Evolutionary conservation across 352 stramenopile genomes (phyloP).

Genomic region (Phytophthora foliorum): DNA sequence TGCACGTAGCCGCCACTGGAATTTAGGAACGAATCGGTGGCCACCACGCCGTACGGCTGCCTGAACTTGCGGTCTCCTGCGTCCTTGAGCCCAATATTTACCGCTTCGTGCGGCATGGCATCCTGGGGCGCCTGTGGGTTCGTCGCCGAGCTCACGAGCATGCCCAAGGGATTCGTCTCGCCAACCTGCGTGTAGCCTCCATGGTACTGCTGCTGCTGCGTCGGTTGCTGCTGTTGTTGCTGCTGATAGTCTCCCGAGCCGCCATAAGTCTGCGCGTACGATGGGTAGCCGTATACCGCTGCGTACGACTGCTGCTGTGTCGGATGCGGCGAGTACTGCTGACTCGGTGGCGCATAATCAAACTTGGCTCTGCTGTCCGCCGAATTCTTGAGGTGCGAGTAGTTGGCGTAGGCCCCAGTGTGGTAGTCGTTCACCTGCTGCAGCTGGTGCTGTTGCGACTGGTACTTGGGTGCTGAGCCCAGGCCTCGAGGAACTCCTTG

Average conservation of each 20-base stretch:
- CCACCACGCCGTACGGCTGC: slow-evolving; percentile 37
- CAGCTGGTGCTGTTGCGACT: slow-evolving; percentile 44
- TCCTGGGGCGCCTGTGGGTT: slow-evolving; percentile 45
- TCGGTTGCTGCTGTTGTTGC: slow-evolving; percentile 39
- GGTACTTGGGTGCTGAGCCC: slow-evolving; percentile 30
- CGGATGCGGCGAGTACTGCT: slow-evolving; percentile 40
- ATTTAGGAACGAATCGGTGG: slow-evolving; percentile 44
- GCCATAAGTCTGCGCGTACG: slow-evolving; percentile 50
- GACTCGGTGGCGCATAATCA: slow-evolving; percentile 30
- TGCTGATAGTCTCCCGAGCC: slow-evolving; percentile 41
- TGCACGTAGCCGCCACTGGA: slow-evolving; percentile 41
- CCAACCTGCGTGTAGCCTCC: slow-evolving; percentile 37
- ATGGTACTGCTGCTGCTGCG: slow-evolving; percentile 48
- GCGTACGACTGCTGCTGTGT: slow-evolving; percentile 44
- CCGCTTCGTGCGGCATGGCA: slow-evolving; percentile 48
- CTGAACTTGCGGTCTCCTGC: slow-evolving; percentile 52
- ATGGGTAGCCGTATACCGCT: slow-evolving; percentile 41
- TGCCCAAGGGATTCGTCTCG: slow-evolving; percentile 54
- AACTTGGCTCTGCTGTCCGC: slow-evolving; percentile 41
- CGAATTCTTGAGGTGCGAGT: slow-evolving; percentile 38
- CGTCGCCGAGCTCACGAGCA: slow-evolving; percentile 68
- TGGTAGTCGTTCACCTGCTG: slow-evolving; percentile 53
- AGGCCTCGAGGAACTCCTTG: slow-evolving; percentile 36
- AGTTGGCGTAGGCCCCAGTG: slow-evolving; percentile 37
- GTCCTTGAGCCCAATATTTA: slow-evolving; percentile 53